Conservation (phyloP, 2,329 filamentous ascomycete species). For the Fusarium burgessii region DNA sequence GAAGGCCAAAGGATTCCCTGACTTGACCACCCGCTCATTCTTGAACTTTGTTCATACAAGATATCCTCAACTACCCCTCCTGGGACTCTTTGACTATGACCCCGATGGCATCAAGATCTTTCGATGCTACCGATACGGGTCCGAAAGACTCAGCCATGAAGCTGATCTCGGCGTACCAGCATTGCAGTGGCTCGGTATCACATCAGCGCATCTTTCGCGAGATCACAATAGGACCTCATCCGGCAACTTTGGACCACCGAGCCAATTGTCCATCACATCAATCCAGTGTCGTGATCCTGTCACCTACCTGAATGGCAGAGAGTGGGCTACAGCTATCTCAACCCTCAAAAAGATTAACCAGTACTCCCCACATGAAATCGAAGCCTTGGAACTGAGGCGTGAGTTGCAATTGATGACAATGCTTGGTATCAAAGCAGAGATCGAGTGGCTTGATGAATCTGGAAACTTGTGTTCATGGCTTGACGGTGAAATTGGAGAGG, state of each 20-base stretch:
- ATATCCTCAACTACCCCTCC: slow-evolving; percentile 66
- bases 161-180: slow-evolving; percentile 60
- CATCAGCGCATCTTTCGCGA: slow-evolving; percentile 55
- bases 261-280: slow-evolving; percentile 44
- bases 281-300: slow-evolving; percentile 46
- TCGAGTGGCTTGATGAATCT: slow-evolving; percentile 74
- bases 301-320: slow-evolving; percentile 61
- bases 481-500: slow-evolving; percentile 54
- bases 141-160: slow-evolving; percentile 72
- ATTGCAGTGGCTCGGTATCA: slow-evolving; percentile 75
- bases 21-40: slow-evolving; percentile 76
- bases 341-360: slow-evolving; percentile 62
- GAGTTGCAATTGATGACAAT: slow-evolving; percentile 81
- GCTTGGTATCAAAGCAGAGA: slow-evolving; percentile 80
- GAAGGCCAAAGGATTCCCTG: slow-evolving; percentile 85
- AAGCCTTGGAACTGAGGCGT: slow-evolving; percentile 56
- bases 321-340: slow-evolving; percentile 68
- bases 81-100: slow-evolving; percentile 79
- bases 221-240: background rate
- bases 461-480: slow-evolving; percentile 65
- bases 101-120: slow-evolving; percentile 81
- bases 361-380: slow-evolving; percentile 43
- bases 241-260: background rate
- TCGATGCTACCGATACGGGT: slow-evolving; percentile 78
- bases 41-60: slow-evolving; percentile 64